Conservation (phyloP, 805 yeast genomes). For the Candida methanosorbosa region DNA sequence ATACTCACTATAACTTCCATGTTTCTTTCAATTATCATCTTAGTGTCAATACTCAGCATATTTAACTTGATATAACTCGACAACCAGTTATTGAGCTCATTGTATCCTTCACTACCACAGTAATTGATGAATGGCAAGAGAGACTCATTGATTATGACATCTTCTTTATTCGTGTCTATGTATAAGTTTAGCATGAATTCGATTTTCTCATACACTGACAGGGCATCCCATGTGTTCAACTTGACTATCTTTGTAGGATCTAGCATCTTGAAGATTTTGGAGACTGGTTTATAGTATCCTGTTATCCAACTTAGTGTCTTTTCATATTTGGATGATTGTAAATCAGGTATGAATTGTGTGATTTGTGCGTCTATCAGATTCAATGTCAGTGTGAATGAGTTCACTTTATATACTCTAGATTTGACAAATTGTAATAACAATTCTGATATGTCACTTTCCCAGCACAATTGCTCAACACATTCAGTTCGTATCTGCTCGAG, state of each 20-base stretch:
- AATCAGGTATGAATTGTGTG: not conserved
- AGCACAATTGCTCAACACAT: not conserved
- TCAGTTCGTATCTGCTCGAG: not conserved
- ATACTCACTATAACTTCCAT: constrained; percentile 10
- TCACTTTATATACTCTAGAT: constrained; percentile 11
- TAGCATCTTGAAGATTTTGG: constrained; percentile 4
- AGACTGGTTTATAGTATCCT: constrained; percentile 15
- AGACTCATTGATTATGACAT: constrained; percentile 5
- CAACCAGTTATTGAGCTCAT: constrained; percentile 14
- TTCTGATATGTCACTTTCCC: not conserved
- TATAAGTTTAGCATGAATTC: constrained; percentile 9
- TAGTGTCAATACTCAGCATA: constrained; percentile 1
- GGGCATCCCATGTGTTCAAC: constrained; percentile 12
- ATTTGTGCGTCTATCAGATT: constrained; percentile 1
- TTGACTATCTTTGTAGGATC: constrained; percentile 11
- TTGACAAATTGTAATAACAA: constrained; percentile 12
- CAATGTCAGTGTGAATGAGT: constrained; percentile 8
- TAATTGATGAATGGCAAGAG: constrained; percentile 14
- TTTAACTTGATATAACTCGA: constrained; percentile 7
- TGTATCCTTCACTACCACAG: constrained; percentile 5
- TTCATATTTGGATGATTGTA: constrained; percentile 1
- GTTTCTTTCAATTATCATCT: constrained; percentile 1
- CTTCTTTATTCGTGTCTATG: constrained; percentile 1
- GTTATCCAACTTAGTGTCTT: constrained; percentile 13
- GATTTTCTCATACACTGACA: constrained; percentile 12